These are phyloP conservation scores for Erucastrum elatum DNA, from an alignment of 345 rosid species.

Conservation along the genomic window DNA sequence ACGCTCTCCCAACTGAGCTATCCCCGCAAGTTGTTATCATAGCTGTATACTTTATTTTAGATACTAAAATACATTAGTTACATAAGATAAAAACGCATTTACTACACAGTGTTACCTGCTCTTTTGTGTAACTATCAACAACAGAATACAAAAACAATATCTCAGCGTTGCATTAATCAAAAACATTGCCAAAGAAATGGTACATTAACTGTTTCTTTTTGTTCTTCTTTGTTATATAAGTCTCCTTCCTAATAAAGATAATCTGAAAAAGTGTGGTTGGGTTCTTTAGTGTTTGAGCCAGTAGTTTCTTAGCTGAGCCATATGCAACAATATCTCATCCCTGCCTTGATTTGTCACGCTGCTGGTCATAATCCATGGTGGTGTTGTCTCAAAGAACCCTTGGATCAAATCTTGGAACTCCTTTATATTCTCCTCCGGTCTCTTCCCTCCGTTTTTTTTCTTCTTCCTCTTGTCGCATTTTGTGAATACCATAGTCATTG, in stretches of 20 bases:
- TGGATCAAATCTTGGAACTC: slow-evolving; percentile 79
- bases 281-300: slow-evolving; percentile 73
- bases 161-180: slow-evolving; percentile 12
- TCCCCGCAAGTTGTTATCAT: slow-evolving; percentile 58
- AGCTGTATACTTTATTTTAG: no score
- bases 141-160: background rate
- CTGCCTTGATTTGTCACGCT: slow-evolving; percentile 93
- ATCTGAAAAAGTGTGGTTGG: slow-evolving; percentile 8
- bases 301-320: slow-evolving; percentile 93
- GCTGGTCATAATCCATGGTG: slow-evolving; percentile 99
- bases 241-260: background rate
- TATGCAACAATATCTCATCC: slow-evolving; percentile 89
- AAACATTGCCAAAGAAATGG: background rate
- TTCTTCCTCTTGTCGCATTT: slow-evolving; percentile 97
- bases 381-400: slow-evolving; percentile 74
- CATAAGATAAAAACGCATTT: background rate
- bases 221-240: background rate
- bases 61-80: background rate
- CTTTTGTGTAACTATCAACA: background rate
- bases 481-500: slow-evolving; percentile 91
- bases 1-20: slow-evolving; percentile 91
- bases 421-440: slow-evolving; percentile 75
- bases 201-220: background rate
- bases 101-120: background rate
- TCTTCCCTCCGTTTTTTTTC: slow-evolving; percentile 86